These are phyloP conservation scores for Coemansia sp. DNA, from an alignment of 192 early-diverging fungal species.

Conservation along the genomic window DNA sequence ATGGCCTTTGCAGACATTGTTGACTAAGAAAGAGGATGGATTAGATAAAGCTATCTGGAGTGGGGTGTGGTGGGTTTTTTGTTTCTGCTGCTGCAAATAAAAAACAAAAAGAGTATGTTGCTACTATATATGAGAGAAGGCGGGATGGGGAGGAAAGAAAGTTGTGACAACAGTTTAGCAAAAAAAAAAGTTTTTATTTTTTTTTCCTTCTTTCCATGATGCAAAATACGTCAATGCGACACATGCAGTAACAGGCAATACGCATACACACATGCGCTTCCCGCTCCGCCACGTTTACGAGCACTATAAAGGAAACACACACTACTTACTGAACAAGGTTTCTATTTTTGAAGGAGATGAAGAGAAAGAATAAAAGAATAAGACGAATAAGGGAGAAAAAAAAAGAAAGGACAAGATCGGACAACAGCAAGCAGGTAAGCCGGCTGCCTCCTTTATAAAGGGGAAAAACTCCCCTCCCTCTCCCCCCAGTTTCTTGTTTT, in stretches of 20 bases:
- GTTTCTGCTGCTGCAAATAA: neutral
- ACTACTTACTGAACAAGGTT: slow-evolving; percentile 3
- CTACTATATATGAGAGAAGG: slow-evolving; percentile 3
- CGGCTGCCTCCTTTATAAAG: no score
- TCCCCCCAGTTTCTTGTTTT: no score
- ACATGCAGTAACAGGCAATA: neutral
- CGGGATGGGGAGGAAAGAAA: no score
- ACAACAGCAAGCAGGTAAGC: neutral
- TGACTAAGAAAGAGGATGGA: neutral
- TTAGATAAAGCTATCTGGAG: neutral
- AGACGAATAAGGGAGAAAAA: neutral
- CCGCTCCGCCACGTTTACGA: no score
- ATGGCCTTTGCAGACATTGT: slow-evolving; percentile 87
- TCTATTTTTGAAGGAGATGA: neutral
- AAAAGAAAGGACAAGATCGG: neutral
- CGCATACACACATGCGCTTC: no score
- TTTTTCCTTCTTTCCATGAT: no score
- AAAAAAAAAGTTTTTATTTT: neutral
- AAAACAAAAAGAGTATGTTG: neutral
- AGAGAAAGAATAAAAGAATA: neutral
- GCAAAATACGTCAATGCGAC: neutral
- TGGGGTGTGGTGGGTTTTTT: neutral
- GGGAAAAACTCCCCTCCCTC: no score
- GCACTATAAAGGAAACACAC: neutral
- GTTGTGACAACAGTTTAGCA: no score